Percentiles rank a stretch among this genome's conserved stretches.
phyloP scores from a whole-genome alignment of 768 basidiomycete species.

The Boletus fagicola region DNA sequence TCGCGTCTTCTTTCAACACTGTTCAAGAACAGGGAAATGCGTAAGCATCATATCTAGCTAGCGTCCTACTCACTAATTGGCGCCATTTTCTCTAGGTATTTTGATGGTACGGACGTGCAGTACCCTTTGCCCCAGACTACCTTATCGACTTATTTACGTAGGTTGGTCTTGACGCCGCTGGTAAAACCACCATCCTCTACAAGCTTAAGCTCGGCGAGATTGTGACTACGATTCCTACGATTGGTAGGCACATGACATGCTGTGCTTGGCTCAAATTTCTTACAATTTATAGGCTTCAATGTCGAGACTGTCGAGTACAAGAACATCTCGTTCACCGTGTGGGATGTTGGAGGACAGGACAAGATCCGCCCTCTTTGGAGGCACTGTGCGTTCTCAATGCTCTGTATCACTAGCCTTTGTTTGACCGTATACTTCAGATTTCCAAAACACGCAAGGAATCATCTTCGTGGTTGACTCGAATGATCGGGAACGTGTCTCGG shows the following conservation, averaged over 20 bases:
- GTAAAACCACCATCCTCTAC: constrained; percentile 98
- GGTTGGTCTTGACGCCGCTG: constrained; percentile 99
- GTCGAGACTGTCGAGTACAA: constrained; percentile 99
- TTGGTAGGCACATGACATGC: constrained; percentile 61
- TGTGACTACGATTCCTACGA: constrained; percentile 99
- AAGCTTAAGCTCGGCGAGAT: constrained; percentile 99
- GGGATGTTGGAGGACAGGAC: constrained; percentile 99
- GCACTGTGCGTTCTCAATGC: constrained; percentile 77
- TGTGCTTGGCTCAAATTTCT: constrained; percentile 1
- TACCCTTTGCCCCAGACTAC: constrained; percentile 22
- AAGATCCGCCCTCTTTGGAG: constrained; percentile 99
- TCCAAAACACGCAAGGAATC: constrained; percentile 99
- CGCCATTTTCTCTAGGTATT: constrained; percentile 66
- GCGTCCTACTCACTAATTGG: constrained; percentile 21
- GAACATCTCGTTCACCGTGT: constrained; percentile 99
- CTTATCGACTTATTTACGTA: constrained; percentile 27
- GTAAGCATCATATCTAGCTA: constrained; percentile 50
- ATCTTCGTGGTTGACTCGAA: constrained; percentile 99
- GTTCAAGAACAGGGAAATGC: constrained; percentile 99
- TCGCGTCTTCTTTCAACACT: constrained; percentile 76
- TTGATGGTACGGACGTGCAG: constrained; percentile 67
- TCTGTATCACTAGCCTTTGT: constrained; percentile 4
- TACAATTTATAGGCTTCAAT: constrained; percentile 80
- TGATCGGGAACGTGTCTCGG: constrained; percentile 98
- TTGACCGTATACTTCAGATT: constrained; percentile 58